Percentiles rank a stretch among this genome's conserved stretches.
phyloP scores from a whole-genome alignment of 257 asterid genomes.

The Solanum lycopersicoides region DNA sequence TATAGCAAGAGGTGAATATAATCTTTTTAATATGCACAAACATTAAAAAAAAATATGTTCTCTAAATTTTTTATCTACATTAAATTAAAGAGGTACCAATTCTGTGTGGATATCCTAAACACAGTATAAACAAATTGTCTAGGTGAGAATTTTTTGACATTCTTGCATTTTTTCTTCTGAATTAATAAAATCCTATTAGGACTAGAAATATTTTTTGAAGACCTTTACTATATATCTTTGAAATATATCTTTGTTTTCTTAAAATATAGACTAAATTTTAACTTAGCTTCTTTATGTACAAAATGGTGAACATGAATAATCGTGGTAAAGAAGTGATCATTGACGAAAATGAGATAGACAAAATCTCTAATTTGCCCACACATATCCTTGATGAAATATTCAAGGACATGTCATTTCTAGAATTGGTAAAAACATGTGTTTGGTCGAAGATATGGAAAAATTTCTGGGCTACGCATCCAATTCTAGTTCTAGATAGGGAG shows the following conservation, averaged over 20 bases:
- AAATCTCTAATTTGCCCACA: no score
- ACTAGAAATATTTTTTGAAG: background rate
- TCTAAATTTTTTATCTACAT: no score
- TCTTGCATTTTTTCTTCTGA: background rate
- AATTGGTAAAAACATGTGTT: background rate
- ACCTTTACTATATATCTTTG: background rate
- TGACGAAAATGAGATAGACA: no score
- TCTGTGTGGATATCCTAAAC: no score
- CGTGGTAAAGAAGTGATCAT: no score
- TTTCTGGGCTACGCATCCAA: background rate
- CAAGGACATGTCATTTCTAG: background rate
- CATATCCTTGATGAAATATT: background rate
- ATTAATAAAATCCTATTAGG: background rate
- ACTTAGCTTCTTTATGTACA: background rate
- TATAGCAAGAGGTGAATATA: no score
- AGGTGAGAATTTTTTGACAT: background rate
- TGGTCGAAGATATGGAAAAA: background rate
- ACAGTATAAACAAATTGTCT: background rate
- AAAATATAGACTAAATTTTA: background rate
- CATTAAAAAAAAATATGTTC: background rate
- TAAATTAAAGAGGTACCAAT: no score
- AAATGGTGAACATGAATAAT: no score
- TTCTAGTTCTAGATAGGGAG: background rate
- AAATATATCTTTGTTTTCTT: background rate
- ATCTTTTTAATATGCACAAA: background rate